Base-by-base conservation (phyloP, 805 yeast genomes). In the Cyberlindnera petersonii region DNA sequence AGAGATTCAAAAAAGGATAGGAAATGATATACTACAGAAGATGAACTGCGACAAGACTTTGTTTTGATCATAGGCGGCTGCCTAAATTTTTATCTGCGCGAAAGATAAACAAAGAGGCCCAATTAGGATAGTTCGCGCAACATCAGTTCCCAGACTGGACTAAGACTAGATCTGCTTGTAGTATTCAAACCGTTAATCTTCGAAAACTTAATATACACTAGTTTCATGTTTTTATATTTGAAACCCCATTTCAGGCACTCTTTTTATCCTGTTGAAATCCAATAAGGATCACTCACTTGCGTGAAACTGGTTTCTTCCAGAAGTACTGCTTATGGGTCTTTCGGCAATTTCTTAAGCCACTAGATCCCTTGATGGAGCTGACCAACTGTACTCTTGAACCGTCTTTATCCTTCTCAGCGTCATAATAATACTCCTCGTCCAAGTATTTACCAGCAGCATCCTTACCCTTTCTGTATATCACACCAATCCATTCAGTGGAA, bases 391-490 rank as follows among this genome's bases (percentile, higher is more conserved):
- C 79, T 57, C 98, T 79, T 33, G 78, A 78, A 20, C 57, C 53
- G 55, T 91, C 95, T 26, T 63, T 58, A 61, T 93, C 98, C 32
- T 79, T 73, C 49, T 88, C 98, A 4, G 88, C 79, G 41, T 81
- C 78, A 57, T 93, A 93, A 61, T 88, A 93, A 57, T 86, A 93
- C 59, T 93, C 97, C 59, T 87, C 95, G 49, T 91, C 98, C 46
- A 93, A 69, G 4, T 85, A 86, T 60, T 88, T 87, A 9, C 98
- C 98, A 3, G 96, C 94, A 3, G 98, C 97, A 62, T 93, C 98
- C 60, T 88, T 89, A 34, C 97, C 97, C 42, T 74, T 71, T 60
- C 98, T 82, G 54, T 78, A 75, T 44, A 93, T 89, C 9, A 84
- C 82, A n/a, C 98, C 98, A 42, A 91, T 73, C 53, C 91, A 82